A percentile compares a stretch with the other conserved stretches of the same genome.
Conservation (phyloP, 2,329 filamentous ascomycete species). For the Colletotrichum shisoi region DNA sequence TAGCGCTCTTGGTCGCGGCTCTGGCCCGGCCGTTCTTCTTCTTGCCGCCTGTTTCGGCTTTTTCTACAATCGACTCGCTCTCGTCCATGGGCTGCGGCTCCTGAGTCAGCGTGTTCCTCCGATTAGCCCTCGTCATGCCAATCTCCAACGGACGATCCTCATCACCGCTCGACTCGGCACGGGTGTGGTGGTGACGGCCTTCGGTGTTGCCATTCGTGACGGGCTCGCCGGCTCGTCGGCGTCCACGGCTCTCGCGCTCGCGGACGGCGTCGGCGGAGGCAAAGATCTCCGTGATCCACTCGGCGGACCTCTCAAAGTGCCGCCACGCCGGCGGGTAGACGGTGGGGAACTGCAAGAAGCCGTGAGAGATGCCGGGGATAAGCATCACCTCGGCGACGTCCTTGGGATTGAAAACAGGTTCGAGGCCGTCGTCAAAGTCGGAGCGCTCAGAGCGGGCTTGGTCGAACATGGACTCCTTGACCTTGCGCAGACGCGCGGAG, state of each 20-base stretch:
- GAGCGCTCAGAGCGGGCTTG: slow-evolving; percentile 49
- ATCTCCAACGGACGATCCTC: slow-evolving; percentile 87
- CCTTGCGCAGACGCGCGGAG: slow-evolving; percentile 83
- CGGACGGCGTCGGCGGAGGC: slow-evolving; percentile 56
- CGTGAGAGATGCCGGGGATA: slow-evolving; percentile 89
- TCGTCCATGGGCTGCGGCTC: slow-evolving; percentile 40
- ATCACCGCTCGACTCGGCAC: slow-evolving; percentile 73
- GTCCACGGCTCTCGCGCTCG: slow-evolving; percentile 29
- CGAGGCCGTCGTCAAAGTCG: slow-evolving; percentile 45
- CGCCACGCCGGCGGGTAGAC: slow-evolving; percentile 92
- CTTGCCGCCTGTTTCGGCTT: slow-evolving; percentile 41
- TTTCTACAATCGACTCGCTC: slow-evolving; percentile 40
- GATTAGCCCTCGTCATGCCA: slow-evolving; percentile 61
- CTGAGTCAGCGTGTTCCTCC: slow-evolving; percentile 41
- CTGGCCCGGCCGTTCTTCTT: slow-evolving; percentile 44
- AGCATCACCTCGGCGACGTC: slow-evolving; percentile 83
- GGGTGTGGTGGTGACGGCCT: slow-evolving; percentile 45
- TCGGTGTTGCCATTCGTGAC: slow-evolving; percentile 34
- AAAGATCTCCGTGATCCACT: slow-evolving; percentile 85
- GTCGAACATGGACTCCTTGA: slow-evolving; percentile 67
- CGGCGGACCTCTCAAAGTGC: slow-evolving; percentile 78
- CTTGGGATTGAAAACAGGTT: slow-evolving; percentile 71
- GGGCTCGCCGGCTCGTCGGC: slow-evolving; percentile 16
- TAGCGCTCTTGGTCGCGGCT: slow-evolving; percentile 52
- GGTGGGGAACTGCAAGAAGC: slow-evolving; percentile 89